phyloP scores from a whole-genome alignment of 2,329 filamentous ascomycete species.

The Colletotrichum navitas region DNA sequence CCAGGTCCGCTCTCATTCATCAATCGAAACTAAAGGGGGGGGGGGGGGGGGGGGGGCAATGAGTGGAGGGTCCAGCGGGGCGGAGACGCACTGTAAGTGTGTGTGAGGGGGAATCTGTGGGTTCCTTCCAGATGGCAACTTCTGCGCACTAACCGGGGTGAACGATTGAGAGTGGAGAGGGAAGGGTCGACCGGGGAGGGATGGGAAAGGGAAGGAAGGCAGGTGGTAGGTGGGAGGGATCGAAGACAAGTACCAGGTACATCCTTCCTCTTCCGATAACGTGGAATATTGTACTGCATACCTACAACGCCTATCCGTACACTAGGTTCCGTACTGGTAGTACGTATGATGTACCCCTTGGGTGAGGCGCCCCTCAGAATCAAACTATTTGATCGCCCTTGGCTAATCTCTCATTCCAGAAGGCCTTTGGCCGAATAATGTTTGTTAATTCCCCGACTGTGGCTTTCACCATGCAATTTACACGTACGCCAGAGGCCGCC shows the following conservation, averaged over 20 bases:
- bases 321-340: too few species aligned
- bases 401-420: background rate
- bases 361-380: background rate
- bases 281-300: too few species aligned
- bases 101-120: background rate
- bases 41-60: constrained; percentile 31
- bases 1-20: constrained; percentile 1
- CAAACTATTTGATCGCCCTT: background rate
- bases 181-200: background rate
- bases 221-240: background rate
- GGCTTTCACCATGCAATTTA: too few species aligned
- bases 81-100: background rate
- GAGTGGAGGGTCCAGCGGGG: constrained; percentile 26
- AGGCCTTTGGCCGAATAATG: background rate
- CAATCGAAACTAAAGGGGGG: constrained; percentile 26
- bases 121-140: constrained; percentile 9
- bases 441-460: background rate
- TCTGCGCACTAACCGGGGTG: background rate
- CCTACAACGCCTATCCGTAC: too few species aligned
- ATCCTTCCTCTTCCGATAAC: background rate
- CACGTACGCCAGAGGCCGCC: constrained; percentile 18
- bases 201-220: constrained; percentile 3
- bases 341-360: background rate
- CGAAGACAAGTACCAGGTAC: constrained; percentile 25
- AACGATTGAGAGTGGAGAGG: constrained; percentile 14